phyloP scores from a whole-genome alignment of 306 rosid genomes.

The Canavalia gladiata region DNA sequence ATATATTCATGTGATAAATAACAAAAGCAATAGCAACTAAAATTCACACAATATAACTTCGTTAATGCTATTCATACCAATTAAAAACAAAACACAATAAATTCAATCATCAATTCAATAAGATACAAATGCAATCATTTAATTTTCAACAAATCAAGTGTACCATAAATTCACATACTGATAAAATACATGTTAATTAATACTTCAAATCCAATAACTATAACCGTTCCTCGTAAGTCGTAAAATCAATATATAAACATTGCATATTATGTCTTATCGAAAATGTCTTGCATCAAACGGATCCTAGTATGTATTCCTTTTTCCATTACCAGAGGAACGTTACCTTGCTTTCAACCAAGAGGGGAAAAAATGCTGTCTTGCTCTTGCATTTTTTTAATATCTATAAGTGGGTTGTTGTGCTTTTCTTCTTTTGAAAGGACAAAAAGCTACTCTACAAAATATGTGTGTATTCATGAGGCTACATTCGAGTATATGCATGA shows the following conservation, averaged over 20 bases:
- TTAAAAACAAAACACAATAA: too few relatives aligned
- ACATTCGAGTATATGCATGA: slow-evolving; percentile 59
- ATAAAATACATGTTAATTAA: too few relatives aligned
- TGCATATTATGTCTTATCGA: neutral
- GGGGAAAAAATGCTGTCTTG: neutral
- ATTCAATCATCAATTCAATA: too few relatives aligned
- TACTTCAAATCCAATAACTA: neutral
- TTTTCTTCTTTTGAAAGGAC: slow-evolving; percentile 33
- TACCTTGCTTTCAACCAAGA: slow-evolving; percentile 1
- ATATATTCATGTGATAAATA: too few relatives aligned
- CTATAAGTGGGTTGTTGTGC: slow-evolving; percentile 29
- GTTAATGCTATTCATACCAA: too few relatives aligned
- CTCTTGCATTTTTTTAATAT: neutral
- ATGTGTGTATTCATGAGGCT: slow-evolving; percentile 42
- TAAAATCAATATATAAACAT: neutral
- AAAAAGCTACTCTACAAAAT: slow-evolving; percentile 25
- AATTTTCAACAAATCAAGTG: too few relatives aligned
- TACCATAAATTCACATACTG: too few relatives aligned
- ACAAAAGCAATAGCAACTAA: too few relatives aligned
- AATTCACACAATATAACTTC: too few relatives aligned
- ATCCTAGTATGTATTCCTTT: neutral
- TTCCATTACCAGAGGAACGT: neutral
- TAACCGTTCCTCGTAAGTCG: neutral
- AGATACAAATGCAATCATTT: too few relatives aligned
- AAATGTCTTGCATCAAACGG: neutral